Evolutionary conservation across 1,284 basidiomycete species (phyloP).

Genomic region (Meira miltonrushii): DNA sequence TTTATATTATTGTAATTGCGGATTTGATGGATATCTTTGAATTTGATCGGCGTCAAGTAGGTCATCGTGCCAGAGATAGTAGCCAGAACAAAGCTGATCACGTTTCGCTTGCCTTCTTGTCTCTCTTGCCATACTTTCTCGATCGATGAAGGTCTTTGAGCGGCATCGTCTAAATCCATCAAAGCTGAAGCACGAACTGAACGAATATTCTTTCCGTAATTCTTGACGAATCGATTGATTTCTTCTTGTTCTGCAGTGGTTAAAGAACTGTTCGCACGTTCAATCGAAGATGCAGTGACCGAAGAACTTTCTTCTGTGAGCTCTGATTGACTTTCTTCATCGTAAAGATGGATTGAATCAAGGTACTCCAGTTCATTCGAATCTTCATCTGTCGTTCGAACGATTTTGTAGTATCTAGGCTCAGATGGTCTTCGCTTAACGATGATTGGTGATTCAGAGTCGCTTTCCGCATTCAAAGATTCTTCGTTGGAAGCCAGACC

Average conservation of each 20-base stretch:
- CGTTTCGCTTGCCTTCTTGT: conserved; percentile 4
- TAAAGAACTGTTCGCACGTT: too few species aligned
- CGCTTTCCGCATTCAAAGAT: too few species aligned
- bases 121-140: conserved; percentile 4
- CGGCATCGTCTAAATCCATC: conserved; percentile 16
- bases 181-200: conserved; percentile 24
- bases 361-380: too few species aligned
- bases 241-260: conserved; percentile 20
- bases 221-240: conserved; percentile 22
- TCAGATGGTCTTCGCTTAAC: too few species aligned
- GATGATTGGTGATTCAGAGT: too few species aligned
- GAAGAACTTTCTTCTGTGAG: too few species aligned
- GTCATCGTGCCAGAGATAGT: background rate
- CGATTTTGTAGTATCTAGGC: too few species aligned
- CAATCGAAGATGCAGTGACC: too few species aligned
- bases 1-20: background rate
- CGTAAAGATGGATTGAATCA: too few species aligned
- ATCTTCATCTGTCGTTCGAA: background rate
- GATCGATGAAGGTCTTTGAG: conserved; percentile 15
- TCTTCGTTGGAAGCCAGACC: too few species aligned
- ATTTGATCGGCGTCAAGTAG: background rate
- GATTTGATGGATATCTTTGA: conserved; percentile 1
- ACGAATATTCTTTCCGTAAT: conserved; percentile 25
- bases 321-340: too few species aligned
- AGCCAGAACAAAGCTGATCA: conserved; percentile 1